phyloP scores from a whole-genome alignment of 164 flowering plant genomes.

The Dillenia suffruticosa region DNA sequence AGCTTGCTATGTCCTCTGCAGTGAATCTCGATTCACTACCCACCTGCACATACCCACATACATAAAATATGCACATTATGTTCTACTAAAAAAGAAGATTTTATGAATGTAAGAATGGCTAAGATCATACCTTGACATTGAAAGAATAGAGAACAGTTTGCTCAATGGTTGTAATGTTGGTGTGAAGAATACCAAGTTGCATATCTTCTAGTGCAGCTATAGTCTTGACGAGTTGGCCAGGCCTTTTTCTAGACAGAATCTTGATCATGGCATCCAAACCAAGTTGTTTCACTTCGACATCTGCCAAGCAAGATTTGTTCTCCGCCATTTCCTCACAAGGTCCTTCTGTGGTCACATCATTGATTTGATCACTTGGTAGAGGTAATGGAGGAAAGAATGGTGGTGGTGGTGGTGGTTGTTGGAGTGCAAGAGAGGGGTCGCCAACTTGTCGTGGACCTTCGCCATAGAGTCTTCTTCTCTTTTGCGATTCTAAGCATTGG shows the following conservation, averaged over 20 bases:
- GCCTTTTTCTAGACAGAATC: slow-evolving; percentile 75
- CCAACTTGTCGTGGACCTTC: slow-evolving; percentile 32
- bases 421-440: slow-evolving; percentile 29
- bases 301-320: slow-evolving; percentile 78
- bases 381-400: slow-evolving; percentile 39
- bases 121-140: slow-evolving; percentile 67
- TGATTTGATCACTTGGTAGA: slow-evolving; percentile 35
- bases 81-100: too few relatives aligned
- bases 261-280: slow-evolving; percentile 91
- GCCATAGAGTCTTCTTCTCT: slow-evolving; percentile 63
- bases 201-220: slow-evolving; percentile 86
- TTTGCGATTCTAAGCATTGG: slow-evolving; percentile 90
- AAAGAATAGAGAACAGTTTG: slow-evolving; percentile 96
- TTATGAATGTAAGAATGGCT: too few relatives aligned
- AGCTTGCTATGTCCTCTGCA: slow-evolving; percentile 84
- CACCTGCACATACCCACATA: slow-evolving; percentile 28
- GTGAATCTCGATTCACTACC: slow-evolving; percentile 56
- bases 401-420: slow-evolving; percentile 32
- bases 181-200: slow-evolving; percentile 78
- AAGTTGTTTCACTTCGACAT: slow-evolving; percentile 78
- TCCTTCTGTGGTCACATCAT: slow-evolving; percentile 37
- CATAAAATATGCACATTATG: neutral
- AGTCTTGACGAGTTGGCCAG: slow-evolving; percentile 78
- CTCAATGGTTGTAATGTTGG: slow-evolving; percentile 93
- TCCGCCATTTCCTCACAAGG: slow-evolving; percentile 73